Base-by-base conservation (phyloP, 305 asterid genomes). In the Fraxinus angustifolia region DNA sequence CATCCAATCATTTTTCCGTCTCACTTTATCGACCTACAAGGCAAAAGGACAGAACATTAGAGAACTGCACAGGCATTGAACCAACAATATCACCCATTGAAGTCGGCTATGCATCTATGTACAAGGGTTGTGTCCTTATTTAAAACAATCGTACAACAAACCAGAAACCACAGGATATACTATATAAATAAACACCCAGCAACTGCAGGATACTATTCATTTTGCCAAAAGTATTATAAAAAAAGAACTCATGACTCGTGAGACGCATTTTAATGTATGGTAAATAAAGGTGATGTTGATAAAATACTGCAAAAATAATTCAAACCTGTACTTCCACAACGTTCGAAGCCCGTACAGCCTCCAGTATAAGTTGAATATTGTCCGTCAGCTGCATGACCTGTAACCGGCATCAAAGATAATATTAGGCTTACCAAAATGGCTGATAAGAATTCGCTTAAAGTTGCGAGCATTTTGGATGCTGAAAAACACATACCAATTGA, bases 291-390 rank as follows among this genome's bases (percentile, higher is more conserved):
- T 35, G n/a, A 1, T 56, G 36, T 3, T 14, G 7, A 72, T 35
- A 75, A 8, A 68, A 73, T 17, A 67, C 4, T 4, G 14, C 5
- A 71, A 72, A 48, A 10, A 33, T 30, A 73, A 4, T 76, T 84
- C 81, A 91, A 21, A 62, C 97, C 95, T 92, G 88, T 21, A 91
- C 91, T 90, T 92, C 93, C 83, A 90, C 91, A 48, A 83, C 79
- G 77, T 86, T 86, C 79, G 97, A 93, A 75, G 85, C 81, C 83
- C 84, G 88, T 56, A 93, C 58, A 12, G 86, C 84, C 80, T 91
- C 90, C 78, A 88, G 78, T 79, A 93, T 87, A 11, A 90, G 83
- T 67, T 88, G 96, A 78, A 90, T 77, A 84, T 88, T 88, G 50
- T 90, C 90, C 0, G 97, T 91, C 87, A 93, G 81, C 84, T 83